phyloP scores from a whole-genome alignment of 2,329 filamentous ascomycete genomes.

The Colletotrichum sp. region DNA sequence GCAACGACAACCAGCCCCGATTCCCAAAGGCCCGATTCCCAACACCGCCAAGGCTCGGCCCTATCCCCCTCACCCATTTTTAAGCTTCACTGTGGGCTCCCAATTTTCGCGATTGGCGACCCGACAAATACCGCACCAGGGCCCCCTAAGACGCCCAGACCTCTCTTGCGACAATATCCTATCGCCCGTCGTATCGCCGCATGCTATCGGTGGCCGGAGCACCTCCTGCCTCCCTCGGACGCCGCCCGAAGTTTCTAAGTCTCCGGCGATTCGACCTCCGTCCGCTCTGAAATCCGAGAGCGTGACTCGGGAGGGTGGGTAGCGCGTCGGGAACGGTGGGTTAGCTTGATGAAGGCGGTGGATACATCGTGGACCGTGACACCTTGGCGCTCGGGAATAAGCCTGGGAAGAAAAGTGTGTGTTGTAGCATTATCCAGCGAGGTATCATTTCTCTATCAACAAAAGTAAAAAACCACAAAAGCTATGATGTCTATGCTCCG shows the following conservation, averaged over 20 bases:
- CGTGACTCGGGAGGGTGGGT: background rate
- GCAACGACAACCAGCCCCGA: background rate
- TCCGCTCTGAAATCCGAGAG: background rate
- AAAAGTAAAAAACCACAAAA: background rate
- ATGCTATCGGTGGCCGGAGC: background rate
- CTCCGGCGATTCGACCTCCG: background rate
- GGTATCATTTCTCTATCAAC: constrained; percentile 17
- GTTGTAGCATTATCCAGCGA: constrained; percentile 5
- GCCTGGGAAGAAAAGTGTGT: background rate
- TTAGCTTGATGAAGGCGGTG: background rate
- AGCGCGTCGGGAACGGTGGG: background rate
- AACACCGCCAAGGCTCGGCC: background rate
- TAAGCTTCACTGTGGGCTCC: background rate
- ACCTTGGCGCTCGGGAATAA: background rate
- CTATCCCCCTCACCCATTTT: background rate
- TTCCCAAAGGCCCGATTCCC: background rate
- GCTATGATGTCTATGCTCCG: background rate
- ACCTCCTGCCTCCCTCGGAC: background rate
- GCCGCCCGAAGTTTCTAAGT: background rate
- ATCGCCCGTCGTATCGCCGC: background rate
- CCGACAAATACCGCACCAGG: background rate
- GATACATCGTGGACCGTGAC: background rate
- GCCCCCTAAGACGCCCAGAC: background rate
- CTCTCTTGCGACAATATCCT: accelerated
- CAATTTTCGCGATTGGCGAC: background rate